Base-by-base conservation (phyloP, 306 rosid species). In the Prunus dulcis region DNA sequence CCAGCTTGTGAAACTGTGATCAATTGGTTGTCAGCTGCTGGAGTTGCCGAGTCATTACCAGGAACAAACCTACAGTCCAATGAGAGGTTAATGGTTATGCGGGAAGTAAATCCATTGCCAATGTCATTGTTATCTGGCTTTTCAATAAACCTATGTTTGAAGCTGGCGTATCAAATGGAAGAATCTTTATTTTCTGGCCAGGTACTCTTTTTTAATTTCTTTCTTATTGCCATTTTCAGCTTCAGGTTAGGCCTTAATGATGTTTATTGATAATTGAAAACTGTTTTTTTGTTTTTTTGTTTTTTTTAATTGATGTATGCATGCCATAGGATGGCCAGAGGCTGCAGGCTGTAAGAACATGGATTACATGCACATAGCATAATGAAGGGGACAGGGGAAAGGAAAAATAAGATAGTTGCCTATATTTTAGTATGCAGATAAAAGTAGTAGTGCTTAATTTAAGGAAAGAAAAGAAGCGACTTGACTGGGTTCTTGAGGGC, bases 1-100 rank as follows among this genome's bases (percentile, higher is more conserved):
- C 99, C 97, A 79, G 92, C 99, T 68, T 86, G 92, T 83, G 99
- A 95, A 87, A 92, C 97, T 68, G 99, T 89, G 62, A 89, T 92
- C 85, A 84, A 56, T 71, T 95, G 99, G 99, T 76, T 95, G 70
- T 78, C 80, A 64, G 87, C 99, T 76, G 88, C 93, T 73, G 97
- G 97, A 68, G 88, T 81, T 79, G 28, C 80, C 50, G 99, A 92
- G 69, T 75, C 85, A 34, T 67, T 80, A 65, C 85, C 89, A 1
- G 91, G 83, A 83, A 58, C 92, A 83, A 95, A 88, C 87, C 66
- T 90, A 53, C 97, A 89, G 84, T 50, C 90, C 66, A 76, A 85
- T 17, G 99, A 95, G 76, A 89, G 96, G 83, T 51, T 86, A 62
- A 69, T 84, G 88, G 92, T 86, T 78, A 89, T 89, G 85, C 85